Base-by-base conservation (phyloP, 768 basidiomycete genomes). In the Tulasnella sp. region DNA sequence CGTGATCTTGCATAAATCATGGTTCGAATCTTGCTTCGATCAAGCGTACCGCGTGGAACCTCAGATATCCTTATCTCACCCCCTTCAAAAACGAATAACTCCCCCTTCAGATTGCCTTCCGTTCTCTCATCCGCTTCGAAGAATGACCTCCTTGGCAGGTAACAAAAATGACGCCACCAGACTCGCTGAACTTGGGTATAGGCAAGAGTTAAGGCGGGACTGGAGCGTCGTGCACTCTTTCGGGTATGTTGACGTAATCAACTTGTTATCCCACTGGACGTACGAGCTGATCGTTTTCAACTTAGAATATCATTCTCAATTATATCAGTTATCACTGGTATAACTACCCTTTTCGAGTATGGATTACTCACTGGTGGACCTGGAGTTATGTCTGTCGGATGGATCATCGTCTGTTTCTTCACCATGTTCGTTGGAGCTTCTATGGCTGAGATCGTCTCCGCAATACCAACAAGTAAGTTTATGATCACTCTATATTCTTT, bases 371-470 rank as follows among this genome's bases (percentile, higher is more conserved):
- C 84, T 0, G 85, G 86, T 43, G 86, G 86, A 7, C 84, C 85
- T 0, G 85, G 75, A 0, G 84, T 85, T 2, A 88, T 86, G 85
- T 82, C 83, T 0, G 85, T 83, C 83, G 83, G 83, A 17, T 86
- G 80, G 79, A 67, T 84, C 2, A 76, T 84, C 32, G 83, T 82
- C 38, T 70, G 81, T 84, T 78, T 76, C 64, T 83, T 83, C 67
- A 89, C 86, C 1, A 79, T 83, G 76, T 64, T 80, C 29, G 84
- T 89, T 23, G 86, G 86, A 9, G 72, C 86, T 21, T 76, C 84
- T 0, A 89, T 89, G 86, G 86, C 81, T 65, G 76, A 78, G 68
- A 70, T 74, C 30, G 75, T 72, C 61, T 84, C 82, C 63, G 82
- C 84, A 3, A 51, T 62, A 0, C 63, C 65, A 3, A 63, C 66